Conservation (phyloP, 108 stramenopile species). For the Cyclotella distinguenda region DNA sequence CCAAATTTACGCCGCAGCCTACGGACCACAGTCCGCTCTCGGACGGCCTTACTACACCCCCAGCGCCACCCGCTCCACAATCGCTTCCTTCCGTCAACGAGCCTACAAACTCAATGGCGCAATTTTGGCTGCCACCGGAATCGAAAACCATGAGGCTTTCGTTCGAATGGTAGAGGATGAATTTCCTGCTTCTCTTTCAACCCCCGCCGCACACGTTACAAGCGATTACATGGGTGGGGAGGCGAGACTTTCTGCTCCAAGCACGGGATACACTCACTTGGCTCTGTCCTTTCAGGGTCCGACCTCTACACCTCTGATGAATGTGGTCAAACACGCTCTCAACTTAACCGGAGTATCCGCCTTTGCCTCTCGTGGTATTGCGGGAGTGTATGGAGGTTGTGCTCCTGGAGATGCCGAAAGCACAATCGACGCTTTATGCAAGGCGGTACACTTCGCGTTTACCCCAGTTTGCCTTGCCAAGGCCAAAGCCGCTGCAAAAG, state of each 20-base stretch:
- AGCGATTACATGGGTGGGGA: conserved; percentile 75
- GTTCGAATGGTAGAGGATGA: conserved; percentile 72
- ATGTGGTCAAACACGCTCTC: conserved; percentile 72
- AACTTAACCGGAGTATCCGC: conserved; percentile 45
- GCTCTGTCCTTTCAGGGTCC: conserved; percentile 75
- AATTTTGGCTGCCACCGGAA: conserved; percentile 78
- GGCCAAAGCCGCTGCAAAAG: conserved; percentile 80
- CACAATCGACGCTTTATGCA: conserved; percentile 58
- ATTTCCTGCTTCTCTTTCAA: conserved; percentile 40
- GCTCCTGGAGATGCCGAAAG: conserved; percentile 49
- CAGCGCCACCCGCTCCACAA: conserved; percentile 50
- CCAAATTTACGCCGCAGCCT: conserved; percentile 82
- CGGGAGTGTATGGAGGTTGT: conserved; percentile 78
- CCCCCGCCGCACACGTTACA: conserved; percentile 25
- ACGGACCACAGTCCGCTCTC: conserved; percentile 76
- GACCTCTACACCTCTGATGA: conserved; percentile 52
- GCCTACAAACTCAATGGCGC: conserved; percentile 81
- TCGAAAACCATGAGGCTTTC: conserved; percentile 80
- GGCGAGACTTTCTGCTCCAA: conserved; percentile 69
- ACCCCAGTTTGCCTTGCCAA: conserved; percentile 56
- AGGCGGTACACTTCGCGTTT: conserved; percentile 46
- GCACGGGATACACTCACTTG: conserved; percentile 75
- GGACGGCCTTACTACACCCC: conserved; percentile 74
- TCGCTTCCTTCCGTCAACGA: conserved; percentile 66
- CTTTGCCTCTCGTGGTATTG: conserved; percentile 65